Base-by-base conservation (phyloP, 495 filamentous ascomycete species). In the Aspergillus haitiensis region DNA sequence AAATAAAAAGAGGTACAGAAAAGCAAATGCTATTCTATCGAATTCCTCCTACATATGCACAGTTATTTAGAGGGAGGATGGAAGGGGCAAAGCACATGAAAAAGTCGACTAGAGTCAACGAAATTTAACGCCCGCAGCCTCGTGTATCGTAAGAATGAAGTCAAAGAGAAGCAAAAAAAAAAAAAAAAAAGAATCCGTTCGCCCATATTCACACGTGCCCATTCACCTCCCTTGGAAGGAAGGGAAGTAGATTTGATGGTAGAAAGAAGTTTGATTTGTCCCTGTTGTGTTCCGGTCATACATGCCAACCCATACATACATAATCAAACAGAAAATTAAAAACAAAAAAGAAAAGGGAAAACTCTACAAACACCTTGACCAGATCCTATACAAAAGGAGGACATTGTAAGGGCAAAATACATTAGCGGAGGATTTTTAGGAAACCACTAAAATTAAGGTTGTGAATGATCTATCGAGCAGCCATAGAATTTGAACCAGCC, bases 401-500 rank as follows among this genome's bases (percentile, higher is more conserved):
- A 39, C 52, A 27, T 27, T 27, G 21, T 27, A 36, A 46, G 16
- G 12, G 11, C 47, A 59, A 36, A 58, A 33, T 39, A 54, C 52
- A 55, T 52, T 54, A 47, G 33, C 42, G 36, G 35, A 34, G 12
- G 27, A 33, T 44, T 55, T 42, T 52, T 9, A 48, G 44, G 31
- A 45, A 16, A 27, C 31, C 36, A n/a, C 42, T 39, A 34, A 18
- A 33, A 3, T 9, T 10, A 39, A 34, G 44, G 39, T 12, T 21
- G 37, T 10, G 42, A 39, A 34, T 50, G 40, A 12, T 46, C 51
- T 64, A 79, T 58, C 75, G 74, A 33, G 72, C 67, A 16, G 66
- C 64, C 69, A 77, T 75, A 34, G 72, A 70, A 54, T 69, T 77
- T 55, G 70, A 66, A 34, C 71, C 64, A 34, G 75, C 48, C 18